These are phyloP conservation scores for Dicorynia guianensis DNA, from an alignment of 306 rosid species.

Conservation along the genomic window DNA sequence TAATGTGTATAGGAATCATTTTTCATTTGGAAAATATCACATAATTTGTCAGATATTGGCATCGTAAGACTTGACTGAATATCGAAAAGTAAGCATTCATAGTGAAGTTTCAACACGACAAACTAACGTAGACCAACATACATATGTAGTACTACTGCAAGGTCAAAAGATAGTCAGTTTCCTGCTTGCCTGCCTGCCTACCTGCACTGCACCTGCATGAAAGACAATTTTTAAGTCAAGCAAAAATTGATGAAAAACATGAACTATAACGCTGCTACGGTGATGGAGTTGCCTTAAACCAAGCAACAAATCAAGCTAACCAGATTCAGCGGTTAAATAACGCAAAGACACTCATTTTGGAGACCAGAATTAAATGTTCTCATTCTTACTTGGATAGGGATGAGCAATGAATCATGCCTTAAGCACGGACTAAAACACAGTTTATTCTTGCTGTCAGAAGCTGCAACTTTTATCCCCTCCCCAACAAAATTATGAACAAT, in stretches of 20 bases:
- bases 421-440: not conserved
- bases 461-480: slow-evolving; percentile 13
- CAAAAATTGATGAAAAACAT: slow-evolving; percentile 8
- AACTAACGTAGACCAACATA: slow-evolving; percentile 34
- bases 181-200: slow-evolving; percentile 47
- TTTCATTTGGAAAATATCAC: slow-evolving; percentile 27
- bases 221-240: slow-evolving; percentile 6
- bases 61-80: slow-evolving; percentile 26
- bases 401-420: not conserved
- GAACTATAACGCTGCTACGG: slow-evolving; percentile 19
- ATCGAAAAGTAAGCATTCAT: slow-evolving; percentile 31
- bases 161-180: slow-evolving; percentile 47
- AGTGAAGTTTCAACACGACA: slow-evolving; percentile 36
- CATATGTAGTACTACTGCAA: slow-evolving; percentile 35
- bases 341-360: slow-evolving; percentile 24
- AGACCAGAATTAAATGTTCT: slow-evolving; percentile 8
- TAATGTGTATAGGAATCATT: too few species aligned
- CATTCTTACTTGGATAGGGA: not conserved
- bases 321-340: slow-evolving; percentile 4
- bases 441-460: slow-evolving; percentile 29
- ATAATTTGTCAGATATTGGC: slow-evolving; percentile 31
- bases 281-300: not conserved
- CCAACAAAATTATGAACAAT: slow-evolving; percentile 20
- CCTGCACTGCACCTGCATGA: slow-evolving; percentile 44
- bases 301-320: slow-evolving; percentile 14